Evolutionary conservation across 768 basidiomycete genomes (phyloP), one percentile per base, ranked within the genome.

Genomic region (Podaxis mareebaensis): DNA sequence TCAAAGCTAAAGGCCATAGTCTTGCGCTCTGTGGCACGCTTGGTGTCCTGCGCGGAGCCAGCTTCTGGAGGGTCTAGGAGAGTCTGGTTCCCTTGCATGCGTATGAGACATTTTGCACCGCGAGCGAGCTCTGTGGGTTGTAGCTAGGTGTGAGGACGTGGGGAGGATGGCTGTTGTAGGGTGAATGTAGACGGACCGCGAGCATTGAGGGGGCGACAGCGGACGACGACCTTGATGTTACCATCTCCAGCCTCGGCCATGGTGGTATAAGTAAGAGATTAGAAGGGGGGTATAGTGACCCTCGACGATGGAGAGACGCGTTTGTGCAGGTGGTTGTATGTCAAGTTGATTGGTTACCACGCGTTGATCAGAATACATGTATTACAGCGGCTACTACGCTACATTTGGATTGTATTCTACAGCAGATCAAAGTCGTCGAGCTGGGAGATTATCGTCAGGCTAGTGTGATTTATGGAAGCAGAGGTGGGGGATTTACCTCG

Each of bases 191-290:
- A 79, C 88, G 72, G 69, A 95, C 95, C 96, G 76, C 96, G 89
- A 72, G 89, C 79, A 75, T 99, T 99, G 78, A 99, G 89, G 59
- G 96, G 96, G 69, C 96, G 85, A 82, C 96, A 98, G 89, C 96
- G 92, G 67, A 92, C 89, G 55, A 92, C 91, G 76, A 94, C 92
- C 80, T 93, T 93, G 83, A 93, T 93, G 79, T 93, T 93, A 60
- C 91, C 92, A 74, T 92, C 91, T 68, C 90, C 91, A 69, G 81
- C 82, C 75, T 92, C 91, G 60, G 87, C 84, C 90, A 92, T 90
- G 52, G 70, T 74, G 42, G 58, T 12, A 15, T 51, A 28, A 13
- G 49, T 20, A n/a, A n/a, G 48, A 49, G 48, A 49, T 13, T n/a
- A 20, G 20, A 24, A 24, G 48, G 51, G 28, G 39, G 53, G 33